Evolutionary conservation across 768 basidiomycete genomes (phyloP).

Genomic region (Coprinopsis sp.): DNA sequence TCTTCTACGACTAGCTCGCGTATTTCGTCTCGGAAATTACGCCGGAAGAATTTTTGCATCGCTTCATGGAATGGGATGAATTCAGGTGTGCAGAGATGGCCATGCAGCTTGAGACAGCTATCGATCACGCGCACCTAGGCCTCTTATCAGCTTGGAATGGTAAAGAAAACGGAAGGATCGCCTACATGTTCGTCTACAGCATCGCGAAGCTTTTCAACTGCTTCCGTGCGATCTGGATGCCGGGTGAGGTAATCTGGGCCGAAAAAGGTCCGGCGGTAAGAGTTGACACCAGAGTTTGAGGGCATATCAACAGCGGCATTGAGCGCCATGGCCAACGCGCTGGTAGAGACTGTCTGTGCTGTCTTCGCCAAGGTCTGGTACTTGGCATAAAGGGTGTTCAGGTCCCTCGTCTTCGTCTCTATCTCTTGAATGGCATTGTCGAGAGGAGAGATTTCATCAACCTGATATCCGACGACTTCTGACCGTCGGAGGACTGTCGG

Average conservation of each 20-base stretch:
- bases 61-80: slow-evolving; percentile 93
- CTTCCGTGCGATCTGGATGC: slow-evolving; percentile 65
- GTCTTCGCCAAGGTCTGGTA: slow-evolving; percentile 80
- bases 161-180: slow-evolving; percentile 3
- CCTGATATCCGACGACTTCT: slow-evolving; percentile 68
- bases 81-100: slow-evolving; percentile 74
- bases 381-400: slow-evolving; percentile 60
- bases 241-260: slow-evolving; percentile 58
- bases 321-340: slow-evolving; percentile 78
- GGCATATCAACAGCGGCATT: slow-evolving; percentile 87
- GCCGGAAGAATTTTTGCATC: slow-evolving; percentile 78
- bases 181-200: slow-evolving; percentile 82
- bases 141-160: neutral
- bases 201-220: slow-evolving; percentile 65
- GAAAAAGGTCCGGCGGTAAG: slow-evolving; percentile 77
- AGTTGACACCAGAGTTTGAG: slow-evolving; percentile 66
- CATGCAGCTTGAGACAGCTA: slow-evolving; percentile 79
- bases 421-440: slow-evolving; percentile 82
- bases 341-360: slow-evolving; percentile 66
- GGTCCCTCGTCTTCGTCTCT: slow-evolving; percentile 72
- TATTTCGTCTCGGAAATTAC: slow-evolving; percentile 82
- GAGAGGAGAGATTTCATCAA: slow-evolving; percentile 80
- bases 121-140: slow-evolving; percentile 73
- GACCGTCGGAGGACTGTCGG: slow-evolving; percentile 89
- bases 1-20: slow-evolving; percentile 58